Conservation (phyloP, 2,329 filamentous ascomycete species). For the Aspergillus caelatus region DNA sequence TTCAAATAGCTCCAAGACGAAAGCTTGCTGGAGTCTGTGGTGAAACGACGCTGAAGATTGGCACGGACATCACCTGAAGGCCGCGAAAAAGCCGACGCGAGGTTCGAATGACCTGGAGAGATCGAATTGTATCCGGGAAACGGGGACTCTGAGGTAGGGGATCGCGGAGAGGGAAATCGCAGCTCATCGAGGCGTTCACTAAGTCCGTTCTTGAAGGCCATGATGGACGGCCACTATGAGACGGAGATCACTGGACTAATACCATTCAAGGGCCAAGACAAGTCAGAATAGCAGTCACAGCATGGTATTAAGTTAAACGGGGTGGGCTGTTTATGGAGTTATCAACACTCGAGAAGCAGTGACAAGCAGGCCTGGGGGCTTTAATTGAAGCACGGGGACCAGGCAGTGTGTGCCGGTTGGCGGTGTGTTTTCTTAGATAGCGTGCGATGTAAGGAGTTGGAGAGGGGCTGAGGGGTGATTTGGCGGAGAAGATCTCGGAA, state of each 20-base stretch:
- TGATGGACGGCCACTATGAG: constrained; percentile 42
- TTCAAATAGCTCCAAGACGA: constrained; percentile 71
- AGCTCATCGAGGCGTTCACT: constrained; percentile 75
- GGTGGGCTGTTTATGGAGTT: constrained; percentile 13
- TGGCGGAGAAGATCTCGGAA: constrained; percentile 33
- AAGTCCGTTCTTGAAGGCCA: constrained; percentile 67
- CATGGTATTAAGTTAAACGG: constrained; percentile 18
- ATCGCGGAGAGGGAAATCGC: constrained; percentile 76
- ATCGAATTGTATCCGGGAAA: constrained; percentile 76
- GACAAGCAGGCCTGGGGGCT: constrained; percentile 17
- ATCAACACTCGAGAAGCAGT: constrained; percentile 15
- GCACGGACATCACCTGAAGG: constrained; percentile 70
- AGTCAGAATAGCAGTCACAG: constrained; percentile 27
- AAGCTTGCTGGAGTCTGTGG: constrained; percentile 83
- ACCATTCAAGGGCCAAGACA: constrained; percentile 25
- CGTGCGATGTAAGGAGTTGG: constrained; percentile 37
- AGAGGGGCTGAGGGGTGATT: constrained; percentile 42
- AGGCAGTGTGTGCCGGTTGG: constrained; percentile 27
- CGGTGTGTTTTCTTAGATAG: constrained; percentile 33
- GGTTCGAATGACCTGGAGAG: constrained; percentile 66
- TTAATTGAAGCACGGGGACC: constrained; percentile 19
- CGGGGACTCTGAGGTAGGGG: constrained; percentile 73
- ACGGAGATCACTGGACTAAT: constrained; percentile 35
- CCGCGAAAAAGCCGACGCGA: constrained; percentile 60
- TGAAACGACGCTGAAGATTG: constrained; percentile 87